Base-by-base conservation (phyloP, 176 grass and related monocot species). In the Tuctoria greenei region DNA sequence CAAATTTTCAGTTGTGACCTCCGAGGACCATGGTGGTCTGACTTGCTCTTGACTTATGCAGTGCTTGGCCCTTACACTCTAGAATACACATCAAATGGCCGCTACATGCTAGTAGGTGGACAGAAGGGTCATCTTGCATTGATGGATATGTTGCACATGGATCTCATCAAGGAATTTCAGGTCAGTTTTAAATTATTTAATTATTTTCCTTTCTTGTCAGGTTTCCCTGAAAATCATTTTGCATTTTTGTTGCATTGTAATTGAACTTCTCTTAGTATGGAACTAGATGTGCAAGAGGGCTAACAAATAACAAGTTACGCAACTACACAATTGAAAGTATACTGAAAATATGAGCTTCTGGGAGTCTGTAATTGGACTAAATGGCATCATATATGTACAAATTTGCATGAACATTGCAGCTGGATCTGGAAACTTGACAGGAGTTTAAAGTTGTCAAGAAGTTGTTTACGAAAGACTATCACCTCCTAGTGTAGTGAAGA, bases 81-180 rank as follows among this genome's bases (percentile, higher is more conserved):
- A 61, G 80, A 84, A 67, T 97, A 93, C 66, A 89, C 91, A 49
- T 76, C 74, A 68, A 97, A 90, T 84, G 91, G 88, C 12, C 91
- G 91, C 47, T 88, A 97, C 79, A 87, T 97, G 88, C 31, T 93
- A 79, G 84, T 93, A 37, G 95, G 88, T 66, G 95, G 91, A 25
- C 82, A 83, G 13, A 97, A 93, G 87, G 94, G 91, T 63, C 95
- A 97, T 71, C 26, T 97, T n/a, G 95, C 86, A 47, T 88, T 93
- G 86, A 93, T 97, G 59, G 95, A 97, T 82, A 86, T 93, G 90
- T 59, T 92, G 25, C 87, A 71, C 63, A 71, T 91, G 83, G 64
- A 93, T 77, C 81, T 90, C 51, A 78, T 97, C 71, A 97, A 97
- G 67, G 95, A 93, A 72, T 93, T 93, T 86, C 88, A 97, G 95